Conservation (phyloP, 176 grass and related monocot species). For the Ananas comosus region DNA sequence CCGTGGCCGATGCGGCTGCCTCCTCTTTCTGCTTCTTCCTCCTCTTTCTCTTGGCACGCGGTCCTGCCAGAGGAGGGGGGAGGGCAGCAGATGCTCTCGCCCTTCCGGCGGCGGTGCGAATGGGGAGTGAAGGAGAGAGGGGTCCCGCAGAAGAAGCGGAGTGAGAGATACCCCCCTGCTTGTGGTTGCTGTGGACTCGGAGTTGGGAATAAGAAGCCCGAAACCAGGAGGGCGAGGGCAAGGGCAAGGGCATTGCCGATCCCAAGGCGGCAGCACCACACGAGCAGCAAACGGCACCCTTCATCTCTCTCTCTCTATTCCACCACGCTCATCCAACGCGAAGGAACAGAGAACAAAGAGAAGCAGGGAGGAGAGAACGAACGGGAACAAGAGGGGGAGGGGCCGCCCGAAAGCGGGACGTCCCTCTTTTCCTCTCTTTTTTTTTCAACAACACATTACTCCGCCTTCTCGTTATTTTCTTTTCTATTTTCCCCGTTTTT, state of each 20-base stretch:
- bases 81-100: too few species aligned
- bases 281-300: slow-evolving; percentile 13
- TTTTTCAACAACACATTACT: too few species aligned
- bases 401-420: too few species aligned
- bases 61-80: neutral
- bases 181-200: slow-evolving; percentile 9
- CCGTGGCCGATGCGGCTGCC: neutral
- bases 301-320: slow-evolving; percentile 3
- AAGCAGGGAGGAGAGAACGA: too few species aligned
- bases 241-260: neutral
- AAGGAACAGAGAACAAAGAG: too few species aligned
- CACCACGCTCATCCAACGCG: neutral
- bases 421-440: too few species aligned
- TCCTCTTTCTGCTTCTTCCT: slow-evolving; percentile 20
- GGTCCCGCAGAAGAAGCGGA: slow-evolving; percentile 10
- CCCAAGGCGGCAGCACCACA: slow-evolving; percentile 14
- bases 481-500: too few species aligned
- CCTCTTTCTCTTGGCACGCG: slow-evolving; percentile 20
- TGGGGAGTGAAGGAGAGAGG: slow-evolving; percentile 5
- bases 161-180: neutral
- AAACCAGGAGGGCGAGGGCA: neutral
- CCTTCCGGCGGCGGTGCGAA: neutral
- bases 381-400: too few species aligned
- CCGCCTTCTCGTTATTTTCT: too few species aligned
- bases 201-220: neutral